Conservation (phyloP, 2,329 filamentous ascomycete genomes). For the Lecanoromycetidae sp. region DNA sequence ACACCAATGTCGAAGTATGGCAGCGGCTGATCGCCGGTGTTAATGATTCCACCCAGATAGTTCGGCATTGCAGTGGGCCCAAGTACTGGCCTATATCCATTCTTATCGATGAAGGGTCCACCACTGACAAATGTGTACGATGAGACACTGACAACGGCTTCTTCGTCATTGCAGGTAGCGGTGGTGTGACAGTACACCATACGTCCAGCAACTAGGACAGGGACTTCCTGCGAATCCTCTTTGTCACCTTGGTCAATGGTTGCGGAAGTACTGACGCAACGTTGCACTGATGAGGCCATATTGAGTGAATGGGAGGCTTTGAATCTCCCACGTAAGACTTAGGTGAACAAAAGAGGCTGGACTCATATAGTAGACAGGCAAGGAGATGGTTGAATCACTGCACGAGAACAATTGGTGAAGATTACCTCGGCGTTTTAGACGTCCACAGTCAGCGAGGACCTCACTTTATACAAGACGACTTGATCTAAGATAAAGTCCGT, state of each 20-base stretch:
- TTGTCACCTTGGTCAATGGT: background rate
- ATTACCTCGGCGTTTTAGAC: no score
- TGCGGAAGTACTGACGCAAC: background rate
- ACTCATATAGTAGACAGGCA: background rate
- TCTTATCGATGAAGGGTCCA: background rate
- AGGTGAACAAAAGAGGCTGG: background rate
- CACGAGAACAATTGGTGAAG: no score
- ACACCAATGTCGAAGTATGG: background rate
- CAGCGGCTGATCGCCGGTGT: background rate
- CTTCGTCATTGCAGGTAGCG: background rate
- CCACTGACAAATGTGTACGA: background rate
- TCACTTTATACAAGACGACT: no score
- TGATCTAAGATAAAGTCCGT: no score
- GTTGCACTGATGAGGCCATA: background rate
- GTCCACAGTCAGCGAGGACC: no score
- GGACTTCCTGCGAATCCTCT: background rate
- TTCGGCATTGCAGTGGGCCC: background rate
- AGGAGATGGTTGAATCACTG: background rate
- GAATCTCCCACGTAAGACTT: background rate
- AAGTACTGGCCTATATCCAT: background rate
- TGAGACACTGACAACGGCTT: background rate
- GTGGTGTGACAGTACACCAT: background rate
- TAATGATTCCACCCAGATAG: background rate
- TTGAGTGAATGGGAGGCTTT: background rate
- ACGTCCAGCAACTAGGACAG: background rate